Evolutionary conservation across 2,329 filamentous ascomycete genomes (phyloP).

Genomic region (Xylariales sp.): DNA sequence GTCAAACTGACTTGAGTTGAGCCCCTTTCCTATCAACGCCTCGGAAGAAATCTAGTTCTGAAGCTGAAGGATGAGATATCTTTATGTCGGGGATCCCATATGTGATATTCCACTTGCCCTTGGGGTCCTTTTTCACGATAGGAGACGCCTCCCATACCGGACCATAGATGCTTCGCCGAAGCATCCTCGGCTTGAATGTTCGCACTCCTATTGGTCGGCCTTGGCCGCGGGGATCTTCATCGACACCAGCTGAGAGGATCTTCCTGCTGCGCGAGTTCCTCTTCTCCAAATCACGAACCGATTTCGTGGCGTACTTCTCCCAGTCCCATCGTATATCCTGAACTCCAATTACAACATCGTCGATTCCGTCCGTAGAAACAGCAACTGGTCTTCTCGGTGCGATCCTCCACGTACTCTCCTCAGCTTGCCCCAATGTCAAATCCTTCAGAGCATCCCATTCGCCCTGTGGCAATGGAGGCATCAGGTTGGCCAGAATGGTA

Average conservation of each 20-base stretch:
- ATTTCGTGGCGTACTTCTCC: conserved; percentile 34
- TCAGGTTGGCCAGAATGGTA: conserved; percentile 36
- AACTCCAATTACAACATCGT: too few relatives aligned
- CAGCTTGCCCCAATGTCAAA: conserved; percentile 38
- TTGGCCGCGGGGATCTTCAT: conserved; percentile 30
- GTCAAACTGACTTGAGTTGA: too few relatives aligned
- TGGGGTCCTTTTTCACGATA: conserved; percentile 23
- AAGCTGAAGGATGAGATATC: conserved; percentile 25
- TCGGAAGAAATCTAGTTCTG: conserved; percentile 43
- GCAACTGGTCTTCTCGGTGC: conserved; percentile 32
- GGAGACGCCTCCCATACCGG: conserved; percentile 23
- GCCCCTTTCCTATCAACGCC: conserved; percentile 33
- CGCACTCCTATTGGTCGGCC: conserved; percentile 28
- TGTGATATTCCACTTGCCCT: conserved; percentile 28
- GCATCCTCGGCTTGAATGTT: conserved; percentile 34
- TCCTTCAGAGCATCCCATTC: conserved; percentile 54
- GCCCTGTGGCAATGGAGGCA: conserved; percentile 48
- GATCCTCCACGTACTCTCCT: conserved; percentile 30
- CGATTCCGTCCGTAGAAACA: background rate
- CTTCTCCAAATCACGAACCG: conserved; percentile 35
- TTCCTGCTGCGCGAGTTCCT: conserved; percentile 29
- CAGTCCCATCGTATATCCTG: too few relatives aligned
- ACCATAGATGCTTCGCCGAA: conserved; percentile 41
- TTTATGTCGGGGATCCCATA: conserved; percentile 39
- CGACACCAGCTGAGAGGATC: conserved; percentile 29